These are phyloP conservation scores for Colletotrichum sp. DNA, from an alignment of 2,329 filamentous ascomycete genomes.

Conservation along the genomic window DNA sequence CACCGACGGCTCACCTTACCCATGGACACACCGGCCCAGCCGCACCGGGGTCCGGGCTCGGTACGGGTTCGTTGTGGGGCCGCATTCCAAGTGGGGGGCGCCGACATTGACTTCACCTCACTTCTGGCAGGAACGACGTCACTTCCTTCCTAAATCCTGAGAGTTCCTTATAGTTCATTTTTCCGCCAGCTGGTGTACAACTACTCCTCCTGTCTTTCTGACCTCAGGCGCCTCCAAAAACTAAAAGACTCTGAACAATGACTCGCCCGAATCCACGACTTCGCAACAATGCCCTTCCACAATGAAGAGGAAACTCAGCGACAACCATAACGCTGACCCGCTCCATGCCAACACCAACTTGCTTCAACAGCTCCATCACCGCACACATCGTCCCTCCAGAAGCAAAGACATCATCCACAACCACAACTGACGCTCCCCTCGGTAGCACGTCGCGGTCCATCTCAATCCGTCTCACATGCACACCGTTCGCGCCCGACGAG, in stretches of 20 bases:
- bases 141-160: no score
- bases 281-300: constrained; percentile 52
- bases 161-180: no score
- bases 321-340: constrained; percentile 56
- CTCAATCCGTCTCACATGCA: constrained; percentile 47
- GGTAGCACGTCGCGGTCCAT: constrained; percentile 50
- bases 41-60: no score
- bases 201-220: no score
- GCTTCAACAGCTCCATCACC: constrained; percentile 50
- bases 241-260: constrained; percentile 56
- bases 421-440: constrained; percentile 48
- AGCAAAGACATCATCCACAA: constrained; percentile 66
- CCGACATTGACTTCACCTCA: not conserved
- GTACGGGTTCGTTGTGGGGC: no score
- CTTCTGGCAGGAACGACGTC: no score
- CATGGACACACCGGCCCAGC: not conserved
- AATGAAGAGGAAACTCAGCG: constrained; percentile 62
- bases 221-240: constrained; percentile 25
- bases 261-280: constrained; percentile 53
- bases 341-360: constrained; percentile 45
- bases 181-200: not conserved
- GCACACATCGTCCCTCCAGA: constrained; percentile 60
- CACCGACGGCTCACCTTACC: not conserved
- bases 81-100: rapidly evolving
- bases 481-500: constrained; percentile 38